A percentile compares a stretch with the other conserved stretches of the same genome.
Evolutionary conservation across 768 basidiomycete genomes (phyloP).

Genomic region (Crassisporium funariophilum): DNA sequence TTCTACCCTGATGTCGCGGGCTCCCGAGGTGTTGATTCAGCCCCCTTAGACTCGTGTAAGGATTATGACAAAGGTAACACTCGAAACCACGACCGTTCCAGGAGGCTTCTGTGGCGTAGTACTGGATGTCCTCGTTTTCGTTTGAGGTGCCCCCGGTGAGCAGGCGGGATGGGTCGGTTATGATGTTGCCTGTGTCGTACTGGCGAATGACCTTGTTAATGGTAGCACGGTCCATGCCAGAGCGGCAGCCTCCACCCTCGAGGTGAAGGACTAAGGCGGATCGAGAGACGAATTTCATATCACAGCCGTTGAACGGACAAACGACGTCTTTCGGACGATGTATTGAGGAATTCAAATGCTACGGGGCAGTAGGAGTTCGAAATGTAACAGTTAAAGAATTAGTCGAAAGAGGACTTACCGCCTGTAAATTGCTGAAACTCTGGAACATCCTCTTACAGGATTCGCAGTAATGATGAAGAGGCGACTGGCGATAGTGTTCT

Average conservation of each 20-base stretch:
- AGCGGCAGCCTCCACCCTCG: slow-evolving; percentile 56
- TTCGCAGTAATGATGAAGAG: slow-evolving; percentile 41
- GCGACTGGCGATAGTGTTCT: slow-evolving; percentile 49
- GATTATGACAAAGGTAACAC: slow-evolving; percentile 58
- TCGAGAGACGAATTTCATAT: slow-evolving; percentile 42
- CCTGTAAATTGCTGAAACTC: neutral
- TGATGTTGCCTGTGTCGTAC: slow-evolving; percentile 43
- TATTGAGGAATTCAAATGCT: slow-evolving; percentile 53
- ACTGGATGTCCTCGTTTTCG: slow-evolving; percentile 16
- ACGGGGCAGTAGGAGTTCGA: neutral
- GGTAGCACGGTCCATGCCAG: slow-evolving; percentile 39
- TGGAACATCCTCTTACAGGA: slow-evolving; percentile 46
- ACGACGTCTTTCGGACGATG: slow-evolving; percentile 39
- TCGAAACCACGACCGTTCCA: slow-evolving; percentile 52
- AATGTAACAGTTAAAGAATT: neutral
- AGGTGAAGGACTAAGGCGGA: slow-evolving; percentile 60
- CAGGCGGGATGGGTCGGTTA: slow-evolving; percentile 56
- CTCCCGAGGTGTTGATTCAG: slow-evolving; percentile 65
- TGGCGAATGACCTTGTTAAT: slow-evolving; percentile 42
- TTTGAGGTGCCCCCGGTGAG: slow-evolving; percentile 33
- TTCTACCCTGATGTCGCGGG: slow-evolving; percentile 51
- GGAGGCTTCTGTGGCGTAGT: slow-evolving; percentile 29
- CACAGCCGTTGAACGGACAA: slow-evolving; percentile 46
- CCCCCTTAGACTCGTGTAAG: slow-evolving; percentile 37
- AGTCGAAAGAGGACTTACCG: neutral